Percentiles rank a stretch among this genome's conserved stretches.
These are phyloP conservation scores for Echium plantagineum DNA, from an alignment of 257 asterid species.

Conservation along the genomic window DNA sequence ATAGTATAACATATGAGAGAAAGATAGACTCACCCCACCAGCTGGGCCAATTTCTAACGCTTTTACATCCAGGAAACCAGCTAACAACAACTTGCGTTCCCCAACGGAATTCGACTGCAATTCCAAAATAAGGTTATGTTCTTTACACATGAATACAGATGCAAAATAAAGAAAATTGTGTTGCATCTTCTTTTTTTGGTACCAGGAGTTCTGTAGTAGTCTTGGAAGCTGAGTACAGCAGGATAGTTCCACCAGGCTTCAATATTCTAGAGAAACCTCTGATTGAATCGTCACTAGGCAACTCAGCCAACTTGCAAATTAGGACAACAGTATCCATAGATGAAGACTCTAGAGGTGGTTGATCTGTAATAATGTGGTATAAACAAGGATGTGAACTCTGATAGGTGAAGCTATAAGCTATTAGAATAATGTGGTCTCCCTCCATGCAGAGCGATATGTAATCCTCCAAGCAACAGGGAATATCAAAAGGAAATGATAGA, in stretches of 20 bases:
- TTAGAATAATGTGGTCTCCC: not conserved
- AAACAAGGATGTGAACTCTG: not conserved
- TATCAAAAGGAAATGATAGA: too few relatives aligned
- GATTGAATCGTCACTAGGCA: conserved; percentile 42
- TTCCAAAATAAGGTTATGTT: not conserved
- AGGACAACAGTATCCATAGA: conserved; percentile 39
- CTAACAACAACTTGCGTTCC: conserved; percentile 61
- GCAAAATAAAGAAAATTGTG: not conserved
- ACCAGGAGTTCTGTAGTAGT: conserved; percentile 31
- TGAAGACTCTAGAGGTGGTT: conserved; percentile 42
- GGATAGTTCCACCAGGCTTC: conserved; percentile 64
- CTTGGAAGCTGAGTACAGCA: conserved; percentile 32
- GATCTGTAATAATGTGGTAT: conserved; percentile 31
- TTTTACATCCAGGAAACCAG: conserved; percentile 65
- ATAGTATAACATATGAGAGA: not conserved
- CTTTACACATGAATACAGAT: not conserved
- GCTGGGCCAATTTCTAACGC: conserved; percentile 37
- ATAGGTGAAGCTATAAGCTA: not conserved
- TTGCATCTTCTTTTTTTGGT: not conserved
- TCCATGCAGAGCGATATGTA: too few relatives aligned
- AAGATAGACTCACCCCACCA: conserved; percentile 40
- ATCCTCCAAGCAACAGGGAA: too few relatives aligned
- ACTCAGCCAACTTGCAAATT: conserved; percentile 42
- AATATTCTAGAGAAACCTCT: conserved; percentile 41
- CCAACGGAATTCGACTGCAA: conserved; percentile 49